Conservation (phyloP, 23 red algal species). For the Agarophyton chilense region DNA sequence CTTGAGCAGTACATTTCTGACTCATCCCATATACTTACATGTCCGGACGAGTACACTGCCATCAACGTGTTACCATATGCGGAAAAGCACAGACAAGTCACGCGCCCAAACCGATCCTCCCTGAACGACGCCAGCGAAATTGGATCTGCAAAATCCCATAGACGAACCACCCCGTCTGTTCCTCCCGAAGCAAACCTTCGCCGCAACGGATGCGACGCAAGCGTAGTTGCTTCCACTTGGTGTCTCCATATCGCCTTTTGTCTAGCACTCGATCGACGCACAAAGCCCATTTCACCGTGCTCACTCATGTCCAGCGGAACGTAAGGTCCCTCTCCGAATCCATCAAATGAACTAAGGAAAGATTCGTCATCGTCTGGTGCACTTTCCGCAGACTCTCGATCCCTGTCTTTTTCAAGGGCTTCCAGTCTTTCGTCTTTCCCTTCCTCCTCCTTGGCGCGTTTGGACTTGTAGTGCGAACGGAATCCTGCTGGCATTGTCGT, state of each 20-base stretch:
- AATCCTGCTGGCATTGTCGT: conserved; percentile 70
- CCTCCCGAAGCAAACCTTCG: conserved; percentile 84
- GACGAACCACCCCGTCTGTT: conserved; percentile 75
- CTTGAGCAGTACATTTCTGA: conserved; percentile 44
- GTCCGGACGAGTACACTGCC: conserved; percentile 79
- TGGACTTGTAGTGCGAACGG: conserved; percentile 58
- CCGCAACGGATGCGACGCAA: conserved; percentile 82
- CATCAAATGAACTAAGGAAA: conserved; percentile 51
- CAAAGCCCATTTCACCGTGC: background rate
- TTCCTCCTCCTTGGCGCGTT: background rate
- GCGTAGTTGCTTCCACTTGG: conserved; percentile 56
- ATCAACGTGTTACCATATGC: conserved; percentile 80
- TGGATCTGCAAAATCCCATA: conserved; percentile 88
- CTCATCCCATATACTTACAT: conserved; percentile 82
- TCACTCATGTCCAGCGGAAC: conserved; percentile 40
- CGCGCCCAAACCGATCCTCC: conserved; percentile 65
- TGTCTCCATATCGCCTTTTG: conserved; percentile 74
- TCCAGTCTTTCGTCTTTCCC: conserved; percentile 29
- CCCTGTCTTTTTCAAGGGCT: too few relatives aligned
- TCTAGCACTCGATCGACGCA: background rate
- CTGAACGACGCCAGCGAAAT: conserved; percentile 73
- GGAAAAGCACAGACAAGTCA: conserved; percentile 74
- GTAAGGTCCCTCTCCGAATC: conserved; percentile 56
- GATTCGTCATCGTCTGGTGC: conserved; percentile 51
- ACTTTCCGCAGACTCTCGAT: conserved; percentile 3